These are phyloP conservation scores for Gamarada debralockiae DNA, from an alignment of 495 filamentous ascomycete genomes.

Conservation along the genomic window DNA sequence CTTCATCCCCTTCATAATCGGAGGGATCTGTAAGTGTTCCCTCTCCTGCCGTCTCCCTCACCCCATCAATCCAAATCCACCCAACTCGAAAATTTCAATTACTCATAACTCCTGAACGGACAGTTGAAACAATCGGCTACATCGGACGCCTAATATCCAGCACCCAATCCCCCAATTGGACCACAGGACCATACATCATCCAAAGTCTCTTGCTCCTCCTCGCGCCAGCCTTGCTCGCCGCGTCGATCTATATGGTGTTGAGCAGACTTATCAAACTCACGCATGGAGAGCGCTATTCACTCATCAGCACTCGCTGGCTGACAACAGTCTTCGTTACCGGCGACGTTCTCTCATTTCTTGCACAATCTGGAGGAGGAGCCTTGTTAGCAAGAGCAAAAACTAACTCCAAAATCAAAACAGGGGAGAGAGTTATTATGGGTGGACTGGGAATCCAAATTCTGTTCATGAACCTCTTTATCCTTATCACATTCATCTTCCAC, in stretches of 20 bases:
- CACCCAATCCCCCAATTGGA: neutral
- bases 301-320: slow-evolving; percentile 30
- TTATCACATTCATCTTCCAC: slow-evolving; percentile 26
- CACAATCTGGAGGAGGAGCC: slow-evolving; percentile 27
- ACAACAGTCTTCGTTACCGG: slow-evolving; percentile 39
- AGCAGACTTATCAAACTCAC: slow-evolving; percentile 37
- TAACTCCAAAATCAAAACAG: too few relatives aligned
- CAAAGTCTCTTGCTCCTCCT: slow-evolving; percentile 23
- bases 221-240: slow-evolving; percentile 46
- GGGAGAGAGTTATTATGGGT: slow-evolving; percentile 30
- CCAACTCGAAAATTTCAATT: too few relatives aligned
- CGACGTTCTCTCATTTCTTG: slow-evolving; percentile 35
- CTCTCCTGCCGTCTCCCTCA: too few relatives aligned
- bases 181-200: slow-evolving; percentile 2
- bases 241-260: too few relatives aligned
- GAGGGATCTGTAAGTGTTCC: slow-evolving; percentile 44
- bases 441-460: slow-evolving; percentile 42
- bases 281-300: slow-evolving; percentile 35
- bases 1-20: slow-evolving; percentile 53
- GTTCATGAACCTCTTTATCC: slow-evolving; percentile 44
- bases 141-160: neutral
- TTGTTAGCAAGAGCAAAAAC: neutral
- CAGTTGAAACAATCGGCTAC: neutral
- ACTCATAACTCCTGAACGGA: neutral
- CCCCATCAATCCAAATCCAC: neutral